A percentile compares a stretch with the other conserved stretches of the same genome.
Conservation (phyloP, 768 basidiomycete genomes). For the Kwoniella sp. region DNA sequence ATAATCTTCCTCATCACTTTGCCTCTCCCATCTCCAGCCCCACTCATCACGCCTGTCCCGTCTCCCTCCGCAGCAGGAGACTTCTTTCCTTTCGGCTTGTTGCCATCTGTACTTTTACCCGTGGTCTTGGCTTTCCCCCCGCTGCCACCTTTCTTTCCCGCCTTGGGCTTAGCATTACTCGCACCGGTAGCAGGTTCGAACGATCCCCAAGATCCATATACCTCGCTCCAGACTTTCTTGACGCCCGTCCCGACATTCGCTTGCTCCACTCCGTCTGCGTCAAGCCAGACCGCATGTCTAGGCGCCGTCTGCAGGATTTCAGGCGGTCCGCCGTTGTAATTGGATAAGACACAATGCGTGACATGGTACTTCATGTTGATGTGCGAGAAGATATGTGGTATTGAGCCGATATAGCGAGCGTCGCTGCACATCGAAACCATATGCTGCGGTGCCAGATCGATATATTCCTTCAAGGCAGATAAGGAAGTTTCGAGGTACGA, state of each 20-base stretch:
- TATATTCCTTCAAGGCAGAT: not conserved
- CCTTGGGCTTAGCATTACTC: not conserved
- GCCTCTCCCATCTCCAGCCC: slow-evolving; percentile 18
- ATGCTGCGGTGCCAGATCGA: not conserved
- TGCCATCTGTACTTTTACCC: not conserved
- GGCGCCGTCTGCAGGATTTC: slow-evolving; percentile 1
- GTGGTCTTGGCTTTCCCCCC: too few species aligned
- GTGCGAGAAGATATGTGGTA: slow-evolving; percentile 85
- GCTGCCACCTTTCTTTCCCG: slow-evolving; percentile 9
- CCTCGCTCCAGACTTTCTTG: slow-evolving; percentile 56
- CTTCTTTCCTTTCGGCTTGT: slow-evolving; percentile 5
- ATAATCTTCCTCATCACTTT: slow-evolving; percentile 41
- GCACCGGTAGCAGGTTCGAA: slow-evolving; percentile 22
- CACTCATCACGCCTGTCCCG: too few species aligned
- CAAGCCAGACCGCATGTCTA: slow-evolving; percentile 35
- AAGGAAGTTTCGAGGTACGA: slow-evolving; percentile 13
- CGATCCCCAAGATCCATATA: slow-evolving; percentile 45
- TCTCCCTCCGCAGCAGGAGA: not conserved
- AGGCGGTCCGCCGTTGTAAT: slow-evolving; percentile 10
- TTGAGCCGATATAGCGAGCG: slow-evolving; percentile 36
- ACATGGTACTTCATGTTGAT: slow-evolving; percentile 74
- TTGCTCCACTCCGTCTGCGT: slow-evolving; percentile 28
- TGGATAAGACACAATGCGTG: slow-evolving; percentile 30
- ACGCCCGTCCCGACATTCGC: slow-evolving; percentile 56
- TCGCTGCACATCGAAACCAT: not conserved